Evolutionary conservation across 805 yeast genomes (phyloP), one percentile per base, ranked within the genome.

Genomic region (Candida coleopterorum): DNA sequence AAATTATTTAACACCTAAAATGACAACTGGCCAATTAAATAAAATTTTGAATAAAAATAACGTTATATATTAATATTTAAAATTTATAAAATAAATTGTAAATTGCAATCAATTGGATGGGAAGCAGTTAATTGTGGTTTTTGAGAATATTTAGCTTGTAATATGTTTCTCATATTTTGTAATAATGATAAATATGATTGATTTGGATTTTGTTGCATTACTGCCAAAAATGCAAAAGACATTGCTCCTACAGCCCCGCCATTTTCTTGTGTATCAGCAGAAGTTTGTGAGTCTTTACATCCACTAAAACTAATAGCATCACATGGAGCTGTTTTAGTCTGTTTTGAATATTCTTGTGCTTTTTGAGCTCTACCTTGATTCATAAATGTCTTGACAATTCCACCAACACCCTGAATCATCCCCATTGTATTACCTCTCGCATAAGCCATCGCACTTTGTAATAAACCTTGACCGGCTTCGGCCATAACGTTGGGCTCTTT

Each of bases 161-260:
- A 68, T 28, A 77, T 75, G 21, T 65, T 54, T 52, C 96, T 72
- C 75, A 83, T 78, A 44, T 78, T 76, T 56, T 84, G 82, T 55
- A 86, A 63, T 40, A 86, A 63, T 4, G 85, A 69, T 38, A 85
- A 50, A 51, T 81, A 86, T 15, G 81, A 70, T 60, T 84, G 93
- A 46, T 72, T 70, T 6, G 85, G 80, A 50, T 77, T 75, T 33
- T 68, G 62, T 18, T 61, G 48, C 65, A 85, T 60, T 7, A 83
- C 89, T 42, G 70, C 67, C 31, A 84, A 68, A 49, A 86, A 84
- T 1, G 94, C 81, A 61, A 77, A 83, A 17, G 88, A 80, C 85
- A 85, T 81, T 4, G 95, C 95, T 39, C 95, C 95, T 0, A 93
- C 83, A 28, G 79, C 74, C 9, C 58, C 61, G 18, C 89, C 88